These are phyloP conservation scores for Aspergillus sp. DNA, from an alignment of 2,329 filamentous ascomycete species.

Conservation along the genomic window DNA sequence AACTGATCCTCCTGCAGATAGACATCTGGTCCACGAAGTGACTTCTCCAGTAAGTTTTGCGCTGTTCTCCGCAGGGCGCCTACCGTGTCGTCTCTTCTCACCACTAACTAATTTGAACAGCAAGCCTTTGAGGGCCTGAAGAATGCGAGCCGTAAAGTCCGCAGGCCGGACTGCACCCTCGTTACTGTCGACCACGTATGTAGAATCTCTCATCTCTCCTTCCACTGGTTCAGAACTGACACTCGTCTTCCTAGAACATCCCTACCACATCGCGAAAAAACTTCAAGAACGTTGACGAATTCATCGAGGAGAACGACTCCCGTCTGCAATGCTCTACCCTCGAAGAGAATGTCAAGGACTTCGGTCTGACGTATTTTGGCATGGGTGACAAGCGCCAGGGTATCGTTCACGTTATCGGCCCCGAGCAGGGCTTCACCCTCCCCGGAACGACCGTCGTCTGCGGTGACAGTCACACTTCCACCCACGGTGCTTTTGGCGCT, in stretches of 20 bases:
- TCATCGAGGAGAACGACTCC: constrained; percentile 93
- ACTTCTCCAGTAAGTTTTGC: constrained; percentile 76
- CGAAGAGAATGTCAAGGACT: constrained; percentile 96
- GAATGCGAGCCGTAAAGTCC: constrained; percentile 82
- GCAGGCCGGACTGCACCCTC: constrained; percentile 93
- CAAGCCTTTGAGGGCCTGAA: constrained; percentile 97
- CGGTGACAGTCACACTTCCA: constrained; percentile 97
- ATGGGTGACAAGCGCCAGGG: constrained; percentile 95
- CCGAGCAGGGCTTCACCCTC: constrained; percentile 97
- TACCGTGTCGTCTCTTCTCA: neutral
- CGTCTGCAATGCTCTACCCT: constrained; percentile 91
- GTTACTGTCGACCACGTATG: constrained; percentile 95
- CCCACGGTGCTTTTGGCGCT: constrained; percentile 92
- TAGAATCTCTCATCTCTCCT: constrained; percentile 18
- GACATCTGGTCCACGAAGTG: constrained; percentile 97
- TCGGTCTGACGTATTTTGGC: constrained; percentile 95
- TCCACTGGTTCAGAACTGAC: constrained; percentile 13
- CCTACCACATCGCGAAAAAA: constrained; percentile 87
- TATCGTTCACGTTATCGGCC: constrained; percentile 97
- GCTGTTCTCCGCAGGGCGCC: constrained; percentile 12
- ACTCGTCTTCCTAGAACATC: constrained; percentile 66
- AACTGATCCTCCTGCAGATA: constrained; percentile 57
- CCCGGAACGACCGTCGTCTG: constrained; percentile 96
- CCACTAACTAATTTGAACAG: constrained; percentile 42
- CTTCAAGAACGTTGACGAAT: constrained; percentile 89